A percentile compares a stretch with the other conserved stretches of the same genome.
phyloP scores from a whole-genome alignment of 75 land plant species.

The Azolla pinnata region DNA sequence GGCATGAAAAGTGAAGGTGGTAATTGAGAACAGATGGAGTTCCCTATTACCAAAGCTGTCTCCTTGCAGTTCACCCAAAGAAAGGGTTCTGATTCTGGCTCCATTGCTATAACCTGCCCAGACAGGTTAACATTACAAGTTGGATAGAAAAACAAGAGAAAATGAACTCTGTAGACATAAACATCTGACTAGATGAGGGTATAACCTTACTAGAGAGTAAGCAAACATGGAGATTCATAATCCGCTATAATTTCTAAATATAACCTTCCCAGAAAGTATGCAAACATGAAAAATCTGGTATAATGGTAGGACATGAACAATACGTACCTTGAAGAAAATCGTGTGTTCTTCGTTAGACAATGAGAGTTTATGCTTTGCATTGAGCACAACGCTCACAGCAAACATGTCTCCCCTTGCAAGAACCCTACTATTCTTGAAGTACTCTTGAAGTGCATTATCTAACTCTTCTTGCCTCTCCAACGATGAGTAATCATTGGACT shows the following conservation, averaged over 20 bases:
- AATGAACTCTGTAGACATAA: too few relatives aligned
- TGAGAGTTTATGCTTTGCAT: not conserved
- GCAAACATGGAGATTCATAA: too few relatives aligned
- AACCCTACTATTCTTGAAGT: conserved; percentile 56
- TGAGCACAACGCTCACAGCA: conserved; percentile 24
- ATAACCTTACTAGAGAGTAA: too few relatives aligned
- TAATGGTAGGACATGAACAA: not conserved
- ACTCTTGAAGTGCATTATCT: conserved; percentile 53
- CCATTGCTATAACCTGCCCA: conserved; percentile 65
- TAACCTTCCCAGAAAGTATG: too few relatives aligned
- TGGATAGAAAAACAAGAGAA: too few relatives aligned
- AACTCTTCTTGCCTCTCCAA: conserved; percentile 55
- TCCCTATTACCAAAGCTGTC: conserved; percentile 77
- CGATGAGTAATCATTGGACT: conserved; percentile 5
- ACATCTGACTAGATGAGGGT: too few relatives aligned
- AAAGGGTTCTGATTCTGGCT: conserved; percentile 55
- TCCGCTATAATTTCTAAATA: too few relatives aligned
- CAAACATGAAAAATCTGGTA: too few relatives aligned
- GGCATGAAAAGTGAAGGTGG: conserved; percentile 35
- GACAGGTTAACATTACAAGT: not conserved
- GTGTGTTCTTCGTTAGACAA: not conserved
- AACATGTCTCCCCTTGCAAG: conserved; percentile 71
- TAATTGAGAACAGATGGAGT: conserved; percentile 50
- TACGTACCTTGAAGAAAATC: conserved; percentile 56
- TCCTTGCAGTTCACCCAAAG: conserved; percentile 49